These are phyloP conservation scores for Salix arbutifolia DNA, from an alignment of 345 rosid species.

Conservation along the genomic window DNA sequence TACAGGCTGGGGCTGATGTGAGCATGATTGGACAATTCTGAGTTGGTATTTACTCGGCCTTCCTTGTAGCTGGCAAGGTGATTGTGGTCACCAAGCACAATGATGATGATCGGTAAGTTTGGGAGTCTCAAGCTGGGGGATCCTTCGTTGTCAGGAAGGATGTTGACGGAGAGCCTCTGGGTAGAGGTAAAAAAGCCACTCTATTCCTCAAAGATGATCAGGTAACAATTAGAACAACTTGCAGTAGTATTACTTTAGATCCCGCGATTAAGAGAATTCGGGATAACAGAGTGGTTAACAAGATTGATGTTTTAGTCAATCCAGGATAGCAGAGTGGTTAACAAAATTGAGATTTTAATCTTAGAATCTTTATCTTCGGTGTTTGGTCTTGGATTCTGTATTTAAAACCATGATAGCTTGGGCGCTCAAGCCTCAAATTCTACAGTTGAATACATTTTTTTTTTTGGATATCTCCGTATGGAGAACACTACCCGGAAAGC, in stretches of 20 bases:
- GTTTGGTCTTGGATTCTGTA: no score
- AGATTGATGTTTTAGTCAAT: no score
- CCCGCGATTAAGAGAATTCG: no score
- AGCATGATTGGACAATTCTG: constrained; percentile 90
- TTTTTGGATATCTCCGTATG: no score
- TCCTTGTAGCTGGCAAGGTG: constrained; percentile 75
- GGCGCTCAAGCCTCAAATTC: no score
- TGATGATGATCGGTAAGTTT: constrained; percentile 72
- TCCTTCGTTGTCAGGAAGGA: constrained; percentile 47
- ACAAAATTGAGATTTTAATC: no score
- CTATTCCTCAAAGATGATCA: constrained; percentile 80
- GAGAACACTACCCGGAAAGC: no score
- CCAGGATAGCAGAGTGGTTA: no score
- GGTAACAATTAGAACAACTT: constrained; percentile 21
- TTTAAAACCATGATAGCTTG: no score
- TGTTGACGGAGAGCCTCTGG: constrained; percentile 60
- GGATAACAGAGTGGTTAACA: no score
- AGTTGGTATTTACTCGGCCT: constrained; percentile 88
- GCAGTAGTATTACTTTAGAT: neutral
- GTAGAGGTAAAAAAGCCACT: constrained; percentile 76
- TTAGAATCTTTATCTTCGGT: no score
- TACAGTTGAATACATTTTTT: no score
- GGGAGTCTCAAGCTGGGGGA: constrained; percentile 78
- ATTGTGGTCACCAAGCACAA: constrained; percentile 72
- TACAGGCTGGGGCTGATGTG: constrained; percentile 90